A percentile compares a stretch with the other conserved stretches of the same genome.
Evolutionary conservation across 495 filamentous ascomycete genomes (phyloP).

Genomic region (Aspergillus saccharolyticus): DNA sequence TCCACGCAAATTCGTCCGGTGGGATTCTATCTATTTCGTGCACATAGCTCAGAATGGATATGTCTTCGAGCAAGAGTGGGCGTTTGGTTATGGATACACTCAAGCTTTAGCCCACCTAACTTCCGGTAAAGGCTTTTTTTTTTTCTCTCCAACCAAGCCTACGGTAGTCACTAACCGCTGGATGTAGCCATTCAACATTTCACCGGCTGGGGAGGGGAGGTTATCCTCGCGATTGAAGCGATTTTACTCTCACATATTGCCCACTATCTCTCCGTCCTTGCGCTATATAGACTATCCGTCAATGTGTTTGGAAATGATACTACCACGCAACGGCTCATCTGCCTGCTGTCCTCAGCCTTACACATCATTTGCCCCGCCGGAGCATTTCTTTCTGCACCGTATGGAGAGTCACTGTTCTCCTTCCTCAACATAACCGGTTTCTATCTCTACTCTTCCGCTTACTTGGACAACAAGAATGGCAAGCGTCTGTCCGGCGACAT

Average conservation of each 20-base stretch:
- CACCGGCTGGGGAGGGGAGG: slow-evolving; percentile 21
- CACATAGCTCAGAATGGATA: slow-evolving; percentile 66
- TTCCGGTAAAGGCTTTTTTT: slow-evolving; percentile 36
- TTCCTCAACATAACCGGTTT: slow-evolving; percentile 70
- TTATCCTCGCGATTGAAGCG: slow-evolving; percentile 45
- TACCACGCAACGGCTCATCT: slow-evolving; percentile 36
- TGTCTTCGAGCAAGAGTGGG: slow-evolving; percentile 92
- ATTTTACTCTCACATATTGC: slow-evolving; percentile 61
- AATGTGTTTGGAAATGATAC: slow-evolving; percentile 31
- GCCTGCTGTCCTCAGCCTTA: slow-evolving; percentile 63
- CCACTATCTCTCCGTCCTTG: slow-evolving; percentile 71
- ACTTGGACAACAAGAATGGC: slow-evolving; percentile 28
- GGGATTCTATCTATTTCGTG: slow-evolving; percentile 90
- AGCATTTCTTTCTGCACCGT: slow-evolving; percentile 84
- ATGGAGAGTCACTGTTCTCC: slow-evolving; percentile 74
- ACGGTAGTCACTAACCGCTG: slow-evolving; percentile 3
- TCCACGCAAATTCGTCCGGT: slow-evolving; percentile 61
- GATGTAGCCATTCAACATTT: slow-evolving; percentile 23
- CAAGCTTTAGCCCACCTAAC: slow-evolving; percentile 42
- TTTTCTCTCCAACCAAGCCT: not conserved
- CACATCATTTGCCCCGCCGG: slow-evolving; percentile 85
- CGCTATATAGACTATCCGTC: slow-evolving; percentile 55
- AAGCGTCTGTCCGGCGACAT: slow-evolving; percentile 31
- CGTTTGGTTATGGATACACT: slow-evolving; percentile 71
- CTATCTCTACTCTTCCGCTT: slow-evolving; percentile 60